Percentiles rank a stretch among this genome's conserved stretches.
Evolutionary conservation across 768 basidiomycete genomes (phyloP).

Genomic region (Auricularia sp.): DNA sequence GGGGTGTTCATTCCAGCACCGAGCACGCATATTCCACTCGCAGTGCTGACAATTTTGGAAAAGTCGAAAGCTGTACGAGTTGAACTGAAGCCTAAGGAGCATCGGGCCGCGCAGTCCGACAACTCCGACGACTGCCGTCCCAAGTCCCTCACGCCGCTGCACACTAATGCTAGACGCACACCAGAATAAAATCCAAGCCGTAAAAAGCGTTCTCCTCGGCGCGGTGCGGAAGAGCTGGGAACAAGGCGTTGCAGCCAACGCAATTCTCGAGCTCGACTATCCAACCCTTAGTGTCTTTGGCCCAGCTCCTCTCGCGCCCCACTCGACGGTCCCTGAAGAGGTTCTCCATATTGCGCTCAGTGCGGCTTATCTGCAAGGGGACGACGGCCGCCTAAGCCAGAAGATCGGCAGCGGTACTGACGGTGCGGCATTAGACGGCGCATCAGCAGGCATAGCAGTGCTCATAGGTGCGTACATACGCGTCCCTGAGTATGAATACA

Average conservation of each 20-base stretch:
- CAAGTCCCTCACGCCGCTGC: too few species aligned
- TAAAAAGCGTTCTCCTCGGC: not conserved
- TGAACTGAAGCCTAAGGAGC: too few species aligned
- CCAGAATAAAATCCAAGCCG: not conserved
- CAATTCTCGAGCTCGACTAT: conserved; percentile 4
- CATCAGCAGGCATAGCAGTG: conserved; percentile 1
- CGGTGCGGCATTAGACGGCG: conserved; percentile 6
- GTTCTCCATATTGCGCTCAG: conserved; percentile 2
- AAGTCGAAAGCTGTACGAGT: too few species aligned
- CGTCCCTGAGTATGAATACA: too few species aligned
- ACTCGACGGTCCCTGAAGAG: not conserved
- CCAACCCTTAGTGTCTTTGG: not conserved
- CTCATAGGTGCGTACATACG: not conserved
- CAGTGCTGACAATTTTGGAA: too few species aligned
- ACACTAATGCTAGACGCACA: not conserved
- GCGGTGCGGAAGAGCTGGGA: conserved; percentile 2
- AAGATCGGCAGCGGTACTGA: conserved; percentile 4
- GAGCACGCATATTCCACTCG: too few species aligned
- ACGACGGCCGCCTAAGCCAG: conserved; percentile 4
- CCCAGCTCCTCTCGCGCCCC: not conserved
- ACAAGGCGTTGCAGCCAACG: conserved; percentile 6
- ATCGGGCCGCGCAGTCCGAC: too few species aligned
- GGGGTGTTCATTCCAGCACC: too few species aligned
- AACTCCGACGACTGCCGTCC: too few species aligned
- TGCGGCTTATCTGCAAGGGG: not conserved